Evolutionary conservation across 2,329 filamentous ascomycete genomes (phyloP).

Genomic region (Talaromyces atroroseus): DNA sequence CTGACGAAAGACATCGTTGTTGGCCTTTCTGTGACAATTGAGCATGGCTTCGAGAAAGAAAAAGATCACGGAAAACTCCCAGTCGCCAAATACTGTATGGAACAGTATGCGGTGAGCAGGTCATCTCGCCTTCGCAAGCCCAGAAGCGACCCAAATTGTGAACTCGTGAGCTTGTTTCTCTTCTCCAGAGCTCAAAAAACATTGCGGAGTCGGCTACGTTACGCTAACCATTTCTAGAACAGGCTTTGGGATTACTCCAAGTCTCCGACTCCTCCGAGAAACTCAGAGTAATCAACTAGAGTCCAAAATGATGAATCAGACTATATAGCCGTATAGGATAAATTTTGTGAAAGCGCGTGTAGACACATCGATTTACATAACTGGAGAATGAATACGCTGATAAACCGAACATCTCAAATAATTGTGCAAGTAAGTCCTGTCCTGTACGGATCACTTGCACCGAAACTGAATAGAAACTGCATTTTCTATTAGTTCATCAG

Average conservation of each 20-base stretch:
- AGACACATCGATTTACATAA: no score
- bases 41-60: neutral
- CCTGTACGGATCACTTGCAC: no score
- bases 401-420: no score
- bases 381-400: no score
- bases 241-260: no score
- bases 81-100: constrained; percentile 6
- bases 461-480: neutral
- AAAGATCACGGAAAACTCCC: neutral
- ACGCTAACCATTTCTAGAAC: no score
- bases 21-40: neutral
- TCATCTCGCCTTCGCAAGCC: neutral
- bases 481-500: neutral
- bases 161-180: neutral
- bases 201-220: neutral
- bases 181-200: neutral
- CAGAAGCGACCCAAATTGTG: neutral
- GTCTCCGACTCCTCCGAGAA: no score
- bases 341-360: no score
- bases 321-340: no score
- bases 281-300: no score
- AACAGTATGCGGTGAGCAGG: constrained; percentile 5
- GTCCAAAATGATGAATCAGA: no score
- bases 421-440: no score
- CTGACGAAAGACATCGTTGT: neutral